Evolutionary conservation across 129 eudicot species (phyloP).

Genomic region (Flaveria sonorensis): DNA sequence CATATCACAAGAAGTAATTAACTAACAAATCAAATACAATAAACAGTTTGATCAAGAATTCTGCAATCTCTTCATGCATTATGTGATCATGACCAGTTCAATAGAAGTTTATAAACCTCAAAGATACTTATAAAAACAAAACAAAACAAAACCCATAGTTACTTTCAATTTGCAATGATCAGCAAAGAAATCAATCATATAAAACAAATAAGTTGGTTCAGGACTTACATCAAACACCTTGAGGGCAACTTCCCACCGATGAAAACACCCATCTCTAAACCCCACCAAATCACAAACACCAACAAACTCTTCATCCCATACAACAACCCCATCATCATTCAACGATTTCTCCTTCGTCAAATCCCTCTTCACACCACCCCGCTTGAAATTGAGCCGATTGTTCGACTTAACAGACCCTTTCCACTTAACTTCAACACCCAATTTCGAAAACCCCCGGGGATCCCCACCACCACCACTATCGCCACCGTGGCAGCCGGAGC

Average conservation of each 20-base stretch:
- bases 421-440: conserved; percentile 64
- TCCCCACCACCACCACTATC: conserved; percentile 12
- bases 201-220: neutral
- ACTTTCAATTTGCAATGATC: neutral
- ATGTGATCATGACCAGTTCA: too few species aligned
- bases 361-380: conserved; percentile 45
- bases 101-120: too few species aligned
- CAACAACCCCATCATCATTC: conserved; percentile 45
- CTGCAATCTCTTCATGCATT: too few species aligned
- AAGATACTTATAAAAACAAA: too few species aligned
- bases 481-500: neutral
- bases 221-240: conserved; percentile 58
- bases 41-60: too few species aligned
- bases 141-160: too few species aligned
- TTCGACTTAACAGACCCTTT: conserved; percentile 53
- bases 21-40: too few species aligned
- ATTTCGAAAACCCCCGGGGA: conserved; percentile 14
- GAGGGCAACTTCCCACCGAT: conserved; percentile 56
- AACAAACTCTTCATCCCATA: conserved; percentile 56
- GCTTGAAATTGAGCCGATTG: conserved; percentile 40
- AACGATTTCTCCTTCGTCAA: conserved; percentile 44
- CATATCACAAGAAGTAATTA: too few species aligned
- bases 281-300: conserved; percentile 38
- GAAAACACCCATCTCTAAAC: conserved; percentile 40
- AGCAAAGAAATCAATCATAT: neutral